Evolutionary conservation across 225 moss, liverwort and hornwort species (phyloP).

Genomic region (Asterella californica): DNA sequence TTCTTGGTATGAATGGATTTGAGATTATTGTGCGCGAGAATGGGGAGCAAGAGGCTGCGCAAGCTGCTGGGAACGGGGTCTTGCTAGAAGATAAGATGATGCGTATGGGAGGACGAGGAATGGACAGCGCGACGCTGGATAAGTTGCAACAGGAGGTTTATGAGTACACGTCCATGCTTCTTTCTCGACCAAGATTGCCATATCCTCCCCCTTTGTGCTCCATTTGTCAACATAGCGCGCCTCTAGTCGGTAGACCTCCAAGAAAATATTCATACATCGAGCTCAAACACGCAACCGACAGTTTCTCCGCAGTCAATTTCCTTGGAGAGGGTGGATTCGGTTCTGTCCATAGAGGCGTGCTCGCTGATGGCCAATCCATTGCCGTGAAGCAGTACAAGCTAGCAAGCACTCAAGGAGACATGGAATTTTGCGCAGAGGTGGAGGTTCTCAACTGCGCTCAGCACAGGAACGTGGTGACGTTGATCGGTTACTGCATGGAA

Average conservation of each 20-base stretch:
- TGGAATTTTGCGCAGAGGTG: conserved; percentile 29
- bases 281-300: conserved; percentile 17
- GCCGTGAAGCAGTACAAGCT: conserved; percentile 35
- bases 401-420: conserved; percentile 19
- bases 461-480: conserved; percentile 24
- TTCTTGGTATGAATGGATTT: background rate
- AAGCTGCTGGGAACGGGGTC: background rate
- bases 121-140: conserved; percentile 2
- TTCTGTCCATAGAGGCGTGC: conserved; percentile 19
- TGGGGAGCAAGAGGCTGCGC: background rate
- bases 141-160: conserved; percentile 22
- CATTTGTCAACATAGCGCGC: conserved; percentile 32
- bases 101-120: background rate
- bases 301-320: conserved; percentile 24
- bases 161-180: conserved; percentile 22
- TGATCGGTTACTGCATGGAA: conserved; percentile 27
- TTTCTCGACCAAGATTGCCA: conserved; percentile 26
- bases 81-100: conserved; percentile 2
- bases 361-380: conserved; percentile 18
- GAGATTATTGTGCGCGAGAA: background rate
- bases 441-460: conserved; percentile 31
- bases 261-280: conserved; percentile 15
- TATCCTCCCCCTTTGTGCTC: conserved; percentile 36
- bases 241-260: conserved; percentile 31
- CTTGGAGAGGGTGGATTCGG: conserved; percentile 31